phyloP scores from a whole-genome alignment of 805 yeast species.

The Starmerella bombicola region DNA sequence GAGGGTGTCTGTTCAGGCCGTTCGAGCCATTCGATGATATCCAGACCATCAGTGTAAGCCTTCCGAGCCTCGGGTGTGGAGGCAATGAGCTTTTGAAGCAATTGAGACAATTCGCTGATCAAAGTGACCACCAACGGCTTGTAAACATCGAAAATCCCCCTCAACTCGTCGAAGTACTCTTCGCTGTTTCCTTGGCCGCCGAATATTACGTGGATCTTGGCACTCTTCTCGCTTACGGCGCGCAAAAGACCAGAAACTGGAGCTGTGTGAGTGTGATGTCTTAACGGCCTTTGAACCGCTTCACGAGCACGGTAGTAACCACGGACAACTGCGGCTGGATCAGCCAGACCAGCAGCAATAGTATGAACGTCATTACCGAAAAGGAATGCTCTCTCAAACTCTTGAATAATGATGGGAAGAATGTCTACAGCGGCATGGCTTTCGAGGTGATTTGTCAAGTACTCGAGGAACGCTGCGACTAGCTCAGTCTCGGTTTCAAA shows the following conservation, averaged over 20 bases:
- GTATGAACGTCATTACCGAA: slow-evolving; percentile 75
- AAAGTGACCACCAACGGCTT: slow-evolving; percentile 62
- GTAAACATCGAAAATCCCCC: slow-evolving; percentile 70
- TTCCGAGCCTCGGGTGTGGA: slow-evolving; percentile 68
- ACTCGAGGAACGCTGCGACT: slow-evolving; percentile 69
- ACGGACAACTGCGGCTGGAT: slow-evolving; percentile 62
- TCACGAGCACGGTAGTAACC: slow-evolving; percentile 58
- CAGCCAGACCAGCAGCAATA: slow-evolving; percentile 64
- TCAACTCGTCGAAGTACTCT: slow-evolving; percentile 91
- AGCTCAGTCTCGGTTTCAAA: slow-evolving; percentile 55
- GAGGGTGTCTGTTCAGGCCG: slow-evolving; percentile 80
- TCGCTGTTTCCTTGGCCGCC: slow-evolving; percentile 99
- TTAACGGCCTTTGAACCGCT: slow-evolving; percentile 39
- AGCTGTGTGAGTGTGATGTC: slow-evolving; percentile 28
- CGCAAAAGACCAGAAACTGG: slow-evolving; percentile 48
- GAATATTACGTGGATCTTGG: slow-evolving; percentile 68
- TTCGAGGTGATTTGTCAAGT: slow-evolving; percentile 24
- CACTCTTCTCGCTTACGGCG: slow-evolving; percentile 44
- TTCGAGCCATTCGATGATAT: slow-evolving; percentile 76
- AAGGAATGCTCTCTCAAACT: slow-evolving; percentile 73
- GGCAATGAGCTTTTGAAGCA: slow-evolving; percentile 54
- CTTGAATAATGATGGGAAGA: slow-evolving; percentile 55
- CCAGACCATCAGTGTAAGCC: slow-evolving; percentile 86
- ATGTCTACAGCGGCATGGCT: slow-evolving; percentile 40
- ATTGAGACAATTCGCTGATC: slow-evolving; percentile 53